phyloP scores from a whole-genome alignment of 2,329 filamentous ascomycete genomes.

The Monosporascus cannonballus region DNA sequence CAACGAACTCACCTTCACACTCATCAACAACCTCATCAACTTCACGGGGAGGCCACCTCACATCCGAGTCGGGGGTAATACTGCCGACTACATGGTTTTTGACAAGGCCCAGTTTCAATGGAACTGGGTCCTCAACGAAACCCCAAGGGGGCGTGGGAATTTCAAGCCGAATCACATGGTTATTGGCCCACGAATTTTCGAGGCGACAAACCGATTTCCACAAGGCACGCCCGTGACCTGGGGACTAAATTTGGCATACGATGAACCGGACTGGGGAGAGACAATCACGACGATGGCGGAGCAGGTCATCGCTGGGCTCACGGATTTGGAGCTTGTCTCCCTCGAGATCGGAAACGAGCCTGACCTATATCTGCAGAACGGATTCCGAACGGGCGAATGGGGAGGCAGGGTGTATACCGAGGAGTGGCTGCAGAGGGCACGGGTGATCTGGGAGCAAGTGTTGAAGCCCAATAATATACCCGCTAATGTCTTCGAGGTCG shows the following conservation, averaged over 20 bases:
- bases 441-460: constrained; percentile 37
- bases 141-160: constrained; percentile 31
- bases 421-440: constrained; percentile 38
- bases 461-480: constrained; percentile 33
- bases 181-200: constrained; percentile 41
- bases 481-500: constrained; percentile 41
- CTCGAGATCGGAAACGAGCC: constrained; percentile 28
- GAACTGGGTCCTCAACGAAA: constrained; percentile 30
- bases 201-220: constrained; percentile 42
- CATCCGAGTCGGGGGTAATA: constrained; percentile 45
- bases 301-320: constrained; percentile 14
- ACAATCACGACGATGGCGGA: constrained; percentile 34
- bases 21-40: constrained; percentile 41
- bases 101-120: constrained; percentile 29
- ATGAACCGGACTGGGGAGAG: constrained; percentile 34
- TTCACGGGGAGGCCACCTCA: constrained; percentile 42
- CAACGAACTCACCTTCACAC: constrained; percentile 39
- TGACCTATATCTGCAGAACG: constrained; percentile 30
- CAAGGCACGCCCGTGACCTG: constrained; percentile 42
- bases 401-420: constrained; percentile 35
- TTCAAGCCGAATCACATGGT: constrained; percentile 36
- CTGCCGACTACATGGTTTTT: constrained; percentile 43
- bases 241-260: constrained; percentile 43
- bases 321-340: constrained; percentile 19
- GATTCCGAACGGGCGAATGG: constrained; percentile 38